A percentile compares a stretch with the other conserved stretches of the same genome.
These are phyloP conservation scores for Yamadazyma siamensis DNA, from an alignment of 1,139 yeast species.

Conservation along the genomic window DNA sequence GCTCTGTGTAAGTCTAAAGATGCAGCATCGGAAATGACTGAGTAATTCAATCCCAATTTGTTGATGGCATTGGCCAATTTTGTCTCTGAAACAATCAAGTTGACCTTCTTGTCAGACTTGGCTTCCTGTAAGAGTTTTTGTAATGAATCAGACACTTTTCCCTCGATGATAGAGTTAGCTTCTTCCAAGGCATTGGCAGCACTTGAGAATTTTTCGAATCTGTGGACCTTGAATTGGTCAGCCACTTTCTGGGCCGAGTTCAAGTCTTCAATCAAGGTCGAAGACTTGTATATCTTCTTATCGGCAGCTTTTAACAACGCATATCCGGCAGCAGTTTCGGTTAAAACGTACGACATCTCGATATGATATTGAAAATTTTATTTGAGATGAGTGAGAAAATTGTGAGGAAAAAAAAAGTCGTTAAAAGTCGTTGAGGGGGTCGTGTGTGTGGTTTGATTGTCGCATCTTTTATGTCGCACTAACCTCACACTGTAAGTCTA, in stretches of 20 bases:
- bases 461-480: too few relatives aligned
- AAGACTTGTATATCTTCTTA: slow-evolving; percentile 90
- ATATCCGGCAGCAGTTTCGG: slow-evolving; percentile 98
- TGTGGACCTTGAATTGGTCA: slow-evolving; percentile 81
- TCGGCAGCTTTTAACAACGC: slow-evolving; percentile 96
- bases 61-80: slow-evolving; percentile 95
- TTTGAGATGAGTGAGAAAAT: too few relatives aligned
- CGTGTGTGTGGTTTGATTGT: too few relatives aligned
- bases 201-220: slow-evolving; percentile 89
- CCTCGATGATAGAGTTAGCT: slow-evolving; percentile 88
- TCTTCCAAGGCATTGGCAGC: slow-evolving; percentile 97
- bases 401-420: too few relatives aligned
- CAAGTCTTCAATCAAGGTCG: slow-evolving; percentile 71
- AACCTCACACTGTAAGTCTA: too few relatives aligned
- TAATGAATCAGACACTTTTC: slow-evolving; percentile 85
- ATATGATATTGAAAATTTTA: too few relatives aligned
- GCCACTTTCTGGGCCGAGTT: slow-evolving; percentile 80
- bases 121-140: slow-evolving; percentile 73
- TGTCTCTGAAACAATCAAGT: slow-evolving; percentile 89
- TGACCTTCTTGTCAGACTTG: slow-evolving; percentile 85
- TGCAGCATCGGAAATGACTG: slow-evolving; percentile 92
- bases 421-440: too few relatives aligned
- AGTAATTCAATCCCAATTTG: slow-evolving; percentile 84
- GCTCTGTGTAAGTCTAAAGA: slow-evolving; percentile 94
- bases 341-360: slow-evolving; percentile 85